Conservation (phyloP, 805 yeast genomes). For the Starmera quercuum region DNA sequence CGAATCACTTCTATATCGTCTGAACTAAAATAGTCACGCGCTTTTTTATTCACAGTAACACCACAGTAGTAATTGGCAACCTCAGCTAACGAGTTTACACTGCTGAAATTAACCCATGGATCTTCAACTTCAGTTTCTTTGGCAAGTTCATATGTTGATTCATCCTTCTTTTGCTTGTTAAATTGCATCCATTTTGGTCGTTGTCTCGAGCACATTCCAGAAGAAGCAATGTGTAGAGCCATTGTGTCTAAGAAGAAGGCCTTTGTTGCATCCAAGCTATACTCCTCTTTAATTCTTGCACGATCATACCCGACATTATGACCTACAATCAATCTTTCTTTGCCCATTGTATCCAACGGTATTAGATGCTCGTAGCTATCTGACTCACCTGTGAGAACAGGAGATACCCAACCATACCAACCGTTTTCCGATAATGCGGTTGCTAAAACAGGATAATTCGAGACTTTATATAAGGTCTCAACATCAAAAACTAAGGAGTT, state of each 20-base stretch:
- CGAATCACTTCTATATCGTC: constrained; percentile 45
- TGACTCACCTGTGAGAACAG: constrained; percentile 56
- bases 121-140: constrained; percentile 37
- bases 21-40: constrained; percentile 57
- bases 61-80: constrained; percentile 78
- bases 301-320: constrained; percentile 90
- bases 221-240: constrained; percentile 84
- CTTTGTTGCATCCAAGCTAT: constrained; percentile 54
- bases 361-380: constrained; percentile 50
- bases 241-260: constrained; percentile 85
- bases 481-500: constrained; percentile 78
- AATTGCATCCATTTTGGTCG: constrained; percentile 68
- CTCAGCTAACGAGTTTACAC: constrained; percentile 72
- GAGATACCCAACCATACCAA: constrained; percentile 96
- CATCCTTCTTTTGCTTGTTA: constrained; percentile 25
- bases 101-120: constrained; percentile 80
- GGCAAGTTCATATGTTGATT: constrained; percentile 12
- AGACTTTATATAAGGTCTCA: constrained; percentile 72
- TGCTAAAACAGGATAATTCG: constrained; percentile 74
- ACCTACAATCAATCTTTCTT: constrained; percentile 66
- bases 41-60: constrained; percentile 54
- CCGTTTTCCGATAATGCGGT: constrained; percentile 69
- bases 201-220: constrained; percentile 92
- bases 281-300: constrained; percentile 80
- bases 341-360: constrained; percentile 51